Conservation (phyloP, 768 basidiomycete species). For the Zangia roseola region DNA sequence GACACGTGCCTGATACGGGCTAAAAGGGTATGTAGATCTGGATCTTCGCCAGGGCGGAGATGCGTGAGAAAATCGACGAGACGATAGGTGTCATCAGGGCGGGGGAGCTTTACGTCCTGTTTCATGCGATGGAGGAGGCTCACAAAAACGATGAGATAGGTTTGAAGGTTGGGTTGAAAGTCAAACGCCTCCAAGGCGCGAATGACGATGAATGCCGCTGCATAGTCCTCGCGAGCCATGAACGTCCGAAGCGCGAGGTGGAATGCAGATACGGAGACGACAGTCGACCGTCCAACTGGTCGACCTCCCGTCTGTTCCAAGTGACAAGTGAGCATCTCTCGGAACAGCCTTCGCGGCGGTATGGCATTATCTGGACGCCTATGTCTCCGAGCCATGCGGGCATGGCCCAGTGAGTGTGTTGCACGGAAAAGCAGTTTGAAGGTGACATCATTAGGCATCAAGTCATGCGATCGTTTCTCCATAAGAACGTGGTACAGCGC, state of each 20-base stretch:
- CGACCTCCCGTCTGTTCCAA: conserved; percentile 16
- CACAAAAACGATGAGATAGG: conserved; percentile 41
- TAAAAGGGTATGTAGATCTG: conserved; percentile 8
- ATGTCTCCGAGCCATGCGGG: conserved; percentile 24
- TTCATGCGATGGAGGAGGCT: conserved; percentile 37
- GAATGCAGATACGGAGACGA: conserved; percentile 36
- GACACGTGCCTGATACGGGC: conserved; percentile 12
- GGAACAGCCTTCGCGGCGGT: conserved; percentile 42
- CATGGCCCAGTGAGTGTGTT: conserved; percentile 12
- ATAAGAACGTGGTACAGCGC: conserved; percentile 43
- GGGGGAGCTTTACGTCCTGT: conserved; percentile 11
- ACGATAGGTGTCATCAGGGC: conserved; percentile 7
- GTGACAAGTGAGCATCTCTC: conserved; percentile 43
- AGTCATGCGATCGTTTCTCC: conserved; percentile 25
- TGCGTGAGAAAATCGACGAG: conserved; percentile 26
- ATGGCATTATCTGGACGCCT: conserved; percentile 23
- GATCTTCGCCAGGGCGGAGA: conserved; percentile 22
- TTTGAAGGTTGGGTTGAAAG: conserved; percentile 33
- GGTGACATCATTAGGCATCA: conserved; percentile 43
- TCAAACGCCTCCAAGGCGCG: conserved; percentile 29
- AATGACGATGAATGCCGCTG: conserved; percentile 44
- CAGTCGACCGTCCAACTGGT: conserved; percentile 22
- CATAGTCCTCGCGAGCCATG: conserved; percentile 44
- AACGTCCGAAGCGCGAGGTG: conserved; percentile 46
- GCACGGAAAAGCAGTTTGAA: conserved; percentile 45